Base-by-base conservation (phyloP, 2,329 filamentous ascomycete genomes). In the Nectriaceae sp. region DNA sequence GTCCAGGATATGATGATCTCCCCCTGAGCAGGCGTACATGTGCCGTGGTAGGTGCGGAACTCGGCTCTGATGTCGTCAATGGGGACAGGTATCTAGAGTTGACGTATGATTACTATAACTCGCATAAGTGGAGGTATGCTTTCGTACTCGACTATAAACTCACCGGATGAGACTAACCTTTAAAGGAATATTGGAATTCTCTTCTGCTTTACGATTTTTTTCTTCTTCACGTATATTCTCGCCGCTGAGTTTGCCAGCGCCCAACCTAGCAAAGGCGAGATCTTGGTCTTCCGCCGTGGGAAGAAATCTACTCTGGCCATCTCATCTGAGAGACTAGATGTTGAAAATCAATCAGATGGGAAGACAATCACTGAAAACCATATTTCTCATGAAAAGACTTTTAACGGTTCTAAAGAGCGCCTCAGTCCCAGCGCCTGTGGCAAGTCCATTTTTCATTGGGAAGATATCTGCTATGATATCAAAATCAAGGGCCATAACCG, bases 401-500 rank as follows among this genome's bases (percentile, higher is more conserved):
- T 4, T 22, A 11, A 16, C 15, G 5, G 21, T 46, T 20, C 35
- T 16, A 38, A 38, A 38, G 16, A 19, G 21, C 11, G 49, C 2
- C 41, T 31, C 10, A 21, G 29, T 5, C 13, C 44, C 10, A 42
- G 36, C 5, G 18, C 37, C 5, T 40, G 37, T 18, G 13, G 24
- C 24, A 29, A 42, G 3, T 24, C 45, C 10, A 79, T 87, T 48
- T 88, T 88, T 68, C 82, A 84, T 54, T 89, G 85, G 85, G 73
- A 80, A 49, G 75, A 86, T 54, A 79, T 89, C 3, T 85, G 82
- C 65, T 89, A 64, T 26, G 54, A 71, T 16, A 67, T 73, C 64
- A 80, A 81, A 56, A 86, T 89, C 66, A 88, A 88, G 66, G 73
- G 72, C 2, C 78, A 87, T 53, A 65, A 73, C 4, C 77, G 85